A percentile compares a stretch with the other conserved stretches of the same genome.
phyloP scores from a whole-genome alignment of 495 filamentous ascomycete species.

The Podospora tetraspora region DNA sequence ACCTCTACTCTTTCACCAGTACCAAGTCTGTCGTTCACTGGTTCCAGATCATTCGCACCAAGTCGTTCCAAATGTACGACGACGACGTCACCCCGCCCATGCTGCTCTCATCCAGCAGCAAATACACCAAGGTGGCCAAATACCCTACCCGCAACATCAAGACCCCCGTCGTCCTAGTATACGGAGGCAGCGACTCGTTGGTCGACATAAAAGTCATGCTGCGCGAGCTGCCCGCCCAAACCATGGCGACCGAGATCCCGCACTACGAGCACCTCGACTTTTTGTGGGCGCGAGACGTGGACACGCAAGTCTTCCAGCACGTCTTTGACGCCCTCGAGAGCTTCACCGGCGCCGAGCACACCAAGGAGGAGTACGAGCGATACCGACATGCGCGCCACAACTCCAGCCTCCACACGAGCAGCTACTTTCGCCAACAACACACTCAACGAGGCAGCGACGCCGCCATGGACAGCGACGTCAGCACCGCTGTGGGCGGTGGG shows the following conservation, averaged over 20 bases:
- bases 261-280: constrained; percentile 98
- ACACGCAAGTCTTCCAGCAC: constrained; percentile 79
- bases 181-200: constrained; percentile 87
- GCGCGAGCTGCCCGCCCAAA: constrained; percentile 75
- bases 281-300: constrained; percentile 85
- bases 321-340: constrained; percentile 80
- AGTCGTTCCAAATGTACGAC: constrained; percentile 96
- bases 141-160: constrained; percentile 97
- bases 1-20: constrained; percentile 92
- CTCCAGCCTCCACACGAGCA: constrained; percentile 29
- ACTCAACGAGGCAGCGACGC: constrained; percentile 17
- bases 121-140: constrained; percentile 78
- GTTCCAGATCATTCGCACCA: constrained; percentile 98
- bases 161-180: constrained; percentile 88
- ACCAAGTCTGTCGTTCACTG: constrained; percentile 96
- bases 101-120: constrained; percentile 39
- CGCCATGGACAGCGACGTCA: constrained; percentile 32
- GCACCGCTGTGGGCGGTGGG: constrained; percentile 26
- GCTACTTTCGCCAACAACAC: constrained; percentile 28
- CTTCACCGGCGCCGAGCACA: constrained; percentile 50
- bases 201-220: constrained; percentile 95
- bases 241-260: constrained; percentile 72
- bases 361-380: constrained; percentile 47
- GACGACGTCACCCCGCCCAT: constrained; percentile 68
- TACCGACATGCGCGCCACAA: constrained; percentile 35